Percentiles rank a stretch among this genome's conserved stretches.
phyloP scores from a whole-genome alignment of 1,284 basidiomycete genomes.

The Melampsora americana region DNA sequence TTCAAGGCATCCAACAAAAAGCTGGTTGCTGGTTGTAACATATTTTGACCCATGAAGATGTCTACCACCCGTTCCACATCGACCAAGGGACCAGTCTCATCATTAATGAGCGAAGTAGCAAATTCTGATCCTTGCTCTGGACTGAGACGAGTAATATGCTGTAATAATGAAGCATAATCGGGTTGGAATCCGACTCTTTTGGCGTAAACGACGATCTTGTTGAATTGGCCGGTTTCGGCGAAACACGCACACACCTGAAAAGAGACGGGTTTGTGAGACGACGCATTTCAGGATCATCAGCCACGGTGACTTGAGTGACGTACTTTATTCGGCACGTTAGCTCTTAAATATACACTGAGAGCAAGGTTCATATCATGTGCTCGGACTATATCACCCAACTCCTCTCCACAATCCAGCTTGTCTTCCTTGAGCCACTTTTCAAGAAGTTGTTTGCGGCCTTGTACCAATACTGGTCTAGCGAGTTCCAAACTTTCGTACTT shows the following conservation, averaged over 20 bases:
- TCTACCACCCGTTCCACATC: constrained; percentile 93
- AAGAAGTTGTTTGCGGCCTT: constrained; percentile 93
- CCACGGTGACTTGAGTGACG: constrained; percentile 46
- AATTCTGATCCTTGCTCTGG: constrained; percentile 99
- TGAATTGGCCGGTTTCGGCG: constrained; percentile 95
- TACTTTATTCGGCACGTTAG: constrained; percentile 98
- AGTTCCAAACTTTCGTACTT: constrained; percentile 94
- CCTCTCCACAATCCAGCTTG: constrained; percentile 98
- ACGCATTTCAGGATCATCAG: background rate
- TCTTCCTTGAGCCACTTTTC: constrained; percentile 99
- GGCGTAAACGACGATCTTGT: constrained; percentile 96
- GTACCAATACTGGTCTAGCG: constrained; percentile 89
- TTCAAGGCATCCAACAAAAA: constrained; percentile 99
- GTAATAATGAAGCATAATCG: constrained; percentile 89
- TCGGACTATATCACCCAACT: constrained; percentile 95
- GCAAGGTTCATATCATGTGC: constrained; percentile 95
- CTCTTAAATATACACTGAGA: constrained; percentile 95
- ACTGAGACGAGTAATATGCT: constrained; percentile 94
- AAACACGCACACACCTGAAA: constrained; percentile 75
- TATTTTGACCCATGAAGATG: constrained; percentile 99
- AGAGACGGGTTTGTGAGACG: background rate
- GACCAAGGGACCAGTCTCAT: constrained; percentile 85
- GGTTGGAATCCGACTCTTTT: constrained; percentile 96
- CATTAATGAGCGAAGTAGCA: constrained; percentile 88
- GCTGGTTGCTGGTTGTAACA: constrained; percentile 98